Evolutionary conservation across 139 green algal genomes (phyloP).

Genomic region (Pleodorina starrii): DNA sequence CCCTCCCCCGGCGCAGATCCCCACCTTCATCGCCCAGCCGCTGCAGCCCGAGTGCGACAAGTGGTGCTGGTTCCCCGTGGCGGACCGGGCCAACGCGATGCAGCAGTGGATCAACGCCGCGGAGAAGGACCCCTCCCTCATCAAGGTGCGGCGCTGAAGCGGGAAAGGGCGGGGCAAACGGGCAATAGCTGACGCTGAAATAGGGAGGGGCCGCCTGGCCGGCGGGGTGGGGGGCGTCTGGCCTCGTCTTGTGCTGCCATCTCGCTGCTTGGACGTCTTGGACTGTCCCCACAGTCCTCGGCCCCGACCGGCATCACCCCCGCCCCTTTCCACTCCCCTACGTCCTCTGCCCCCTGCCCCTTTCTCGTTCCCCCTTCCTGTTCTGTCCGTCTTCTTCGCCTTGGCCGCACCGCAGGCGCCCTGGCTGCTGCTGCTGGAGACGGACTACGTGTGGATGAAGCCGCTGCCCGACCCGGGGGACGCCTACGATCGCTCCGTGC

Average conservation of each 20-base stretch:
- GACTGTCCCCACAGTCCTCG: too few species aligned
- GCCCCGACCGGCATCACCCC: too few species aligned
- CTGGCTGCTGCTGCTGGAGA: conserved; percentile 91
- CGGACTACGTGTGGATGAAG: conserved; percentile 89
- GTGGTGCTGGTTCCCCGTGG: conserved; percentile 94
- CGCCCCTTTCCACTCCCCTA: too few species aligned
- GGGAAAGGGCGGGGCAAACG: too few species aligned
- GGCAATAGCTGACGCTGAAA: too few species aligned
- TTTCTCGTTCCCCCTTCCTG: too few species aligned
- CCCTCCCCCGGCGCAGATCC: conserved; percentile 58
- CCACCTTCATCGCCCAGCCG: conserved; percentile 75
- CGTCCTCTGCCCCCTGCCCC: too few species aligned
- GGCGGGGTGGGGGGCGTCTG: too few species aligned
- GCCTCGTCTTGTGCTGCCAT: too few species aligned
- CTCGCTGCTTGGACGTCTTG: too few species aligned
- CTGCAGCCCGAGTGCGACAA: conserved; percentile 80
- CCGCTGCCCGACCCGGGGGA: conserved; percentile 66
- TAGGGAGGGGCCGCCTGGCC: too few species aligned
- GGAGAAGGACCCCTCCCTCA: conserved; percentile 65
- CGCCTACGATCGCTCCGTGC: conserved; percentile 59
- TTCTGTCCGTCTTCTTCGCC: too few species aligned
- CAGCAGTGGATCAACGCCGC: conserved; percentile 83
- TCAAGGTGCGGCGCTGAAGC: conserved; percentile 76
- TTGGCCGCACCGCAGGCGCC: conserved; percentile 55
- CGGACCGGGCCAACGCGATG: conserved; percentile 87